Evolutionary conservation across 2,329 filamentous ascomycete genomes (phyloP), one percentile per base, ranked within the genome.

Genomic region (Aureobasidium namibiae): DNA sequence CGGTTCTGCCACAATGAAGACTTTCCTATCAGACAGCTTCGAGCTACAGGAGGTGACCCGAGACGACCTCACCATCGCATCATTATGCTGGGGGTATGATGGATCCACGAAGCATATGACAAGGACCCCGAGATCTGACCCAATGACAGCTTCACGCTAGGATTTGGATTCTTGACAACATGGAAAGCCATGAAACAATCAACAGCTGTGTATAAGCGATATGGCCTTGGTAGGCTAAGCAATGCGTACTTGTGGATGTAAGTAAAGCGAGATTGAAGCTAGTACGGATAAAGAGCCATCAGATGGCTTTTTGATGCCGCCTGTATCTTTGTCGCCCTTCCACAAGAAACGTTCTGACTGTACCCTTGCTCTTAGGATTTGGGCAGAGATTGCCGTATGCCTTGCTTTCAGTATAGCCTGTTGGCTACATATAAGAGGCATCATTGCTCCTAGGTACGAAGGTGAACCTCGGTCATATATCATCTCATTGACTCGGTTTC

Each of bases 371-470:
- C n/a, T n/a, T n/a, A n/a, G n/a, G 74, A 73, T 80, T 57, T 80
- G 77, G 78, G 54, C 72, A 18, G 78, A 80, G 64, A 69, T 79
- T 3, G 1, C 69, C 1, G 74, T 75, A 4, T 78, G 73, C 11
- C 67, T 76, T 13, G 63, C 69, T 7, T 79, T 80, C 68, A 72
- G 70, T 9, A 61, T 77, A 23, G 70, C 78, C 39, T 69, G 69
- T 62, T 74, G 63, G 59, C 29, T 74, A 49, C 70, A 72, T 61
- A 49, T 75, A 13, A 33, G 56, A 59, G 56, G 56, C n/a, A 23
- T 59, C n/a, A 26, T 59, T 42, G 39, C 44, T 26, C 56, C 56
- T 1, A 59, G 52, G 52, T 56, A 56, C 11, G 50, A 31, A 16
- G n/a, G 4, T 3, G 18, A 34, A 18, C 1, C 14, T n/a, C 7